Evolutionary conservation across 306 rosid genomes (phyloP).

Genomic region (Hippophae rhamnoides): DNA sequence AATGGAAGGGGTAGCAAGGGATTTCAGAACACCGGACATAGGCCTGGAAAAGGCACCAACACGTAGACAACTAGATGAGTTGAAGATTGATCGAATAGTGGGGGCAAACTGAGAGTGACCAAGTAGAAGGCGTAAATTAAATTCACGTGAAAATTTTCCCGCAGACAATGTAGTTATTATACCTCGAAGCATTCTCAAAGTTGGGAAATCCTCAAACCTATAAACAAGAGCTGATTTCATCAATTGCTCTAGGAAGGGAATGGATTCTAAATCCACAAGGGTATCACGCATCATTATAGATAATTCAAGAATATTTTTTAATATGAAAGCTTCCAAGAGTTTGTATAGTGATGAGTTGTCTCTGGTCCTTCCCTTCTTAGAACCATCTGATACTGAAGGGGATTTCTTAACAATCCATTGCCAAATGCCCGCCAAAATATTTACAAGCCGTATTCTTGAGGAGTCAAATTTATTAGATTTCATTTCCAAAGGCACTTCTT

Average conservation of each 20-base stretch:
- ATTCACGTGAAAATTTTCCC: slow-evolving; percentile 43
- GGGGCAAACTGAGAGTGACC: slow-evolving; percentile 84
- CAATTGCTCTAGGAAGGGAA: slow-evolving; percentile 65
- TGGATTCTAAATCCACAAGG: slow-evolving; percentile 40
- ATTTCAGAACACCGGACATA: slow-evolving; percentile 59
- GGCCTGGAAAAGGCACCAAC: slow-evolving; percentile 62
- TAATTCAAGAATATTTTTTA: slow-evolving; percentile 48
- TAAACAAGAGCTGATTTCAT: slow-evolving; percentile 53
- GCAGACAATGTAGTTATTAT: slow-evolving; percentile 41
- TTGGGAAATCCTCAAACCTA: slow-evolving; percentile 61
- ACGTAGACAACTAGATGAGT: slow-evolving; percentile 24
- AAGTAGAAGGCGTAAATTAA: slow-evolving; percentile 62
- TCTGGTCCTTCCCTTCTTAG: slow-evolving; percentile 27
- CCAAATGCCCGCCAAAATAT: slow-evolving; percentile 61
- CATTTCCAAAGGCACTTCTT: slow-evolving; percentile 26
- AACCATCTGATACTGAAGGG: slow-evolving; percentile 32
- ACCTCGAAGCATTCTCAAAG: slow-evolving; percentile 47
- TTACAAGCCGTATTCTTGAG: slow-evolving; percentile 40
- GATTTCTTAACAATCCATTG: slow-evolving; percentile 46
- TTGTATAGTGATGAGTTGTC: slow-evolving; percentile 36
- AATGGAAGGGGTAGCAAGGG: slow-evolving; percentile 40
- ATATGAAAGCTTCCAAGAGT: slow-evolving; percentile 50
- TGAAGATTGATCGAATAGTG: slow-evolving; percentile 38
- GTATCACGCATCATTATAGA: slow-evolving; percentile 33
- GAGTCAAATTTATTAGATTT: slow-evolving; percentile 23